Conservation (phyloP, 73 alveolate genomes). For the Paramecium biaurelia region DNA sequence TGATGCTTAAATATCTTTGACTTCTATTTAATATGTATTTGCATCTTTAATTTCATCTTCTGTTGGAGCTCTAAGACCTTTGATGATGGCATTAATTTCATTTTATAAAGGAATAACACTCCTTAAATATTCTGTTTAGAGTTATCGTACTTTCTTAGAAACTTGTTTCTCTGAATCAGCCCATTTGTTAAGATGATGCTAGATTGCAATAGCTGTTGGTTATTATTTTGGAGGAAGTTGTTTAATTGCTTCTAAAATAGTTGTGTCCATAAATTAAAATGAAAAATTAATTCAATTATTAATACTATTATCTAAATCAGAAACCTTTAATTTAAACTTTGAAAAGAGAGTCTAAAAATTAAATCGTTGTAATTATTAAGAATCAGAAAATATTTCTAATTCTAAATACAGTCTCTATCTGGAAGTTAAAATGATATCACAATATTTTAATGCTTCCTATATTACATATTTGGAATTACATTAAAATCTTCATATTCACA, state of each 20-base stretch:
- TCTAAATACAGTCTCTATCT: constrained; percentile 27
- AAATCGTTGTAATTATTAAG: background rate
- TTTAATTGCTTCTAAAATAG: background rate
- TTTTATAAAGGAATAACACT: background rate
- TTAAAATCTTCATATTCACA: constrained; percentile 43
- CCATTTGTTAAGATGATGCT: constrained; percentile 33
- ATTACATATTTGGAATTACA: background rate
- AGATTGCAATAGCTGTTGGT: background rate
- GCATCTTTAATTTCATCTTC: constrained; percentile 27
- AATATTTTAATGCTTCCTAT: constrained; percentile 49
- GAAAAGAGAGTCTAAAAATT: constrained; percentile 18
- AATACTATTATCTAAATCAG: constrained; percentile 33
- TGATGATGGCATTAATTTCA: background rate
- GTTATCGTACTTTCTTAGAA: background rate
- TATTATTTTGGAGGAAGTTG: constrained; percentile 12
- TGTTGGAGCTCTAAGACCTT: constrained; percentile 5
- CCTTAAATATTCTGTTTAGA: background rate
- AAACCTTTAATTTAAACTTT: background rate
- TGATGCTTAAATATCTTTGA: background rate
- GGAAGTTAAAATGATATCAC: background rate
- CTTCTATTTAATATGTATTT: background rate
- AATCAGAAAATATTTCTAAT: background rate
- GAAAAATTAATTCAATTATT: background rate
- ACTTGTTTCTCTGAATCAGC: background rate
- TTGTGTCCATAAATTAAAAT: constrained; percentile 10